Conservation (phyloP, 768 basidiomycete species). For the Termitomyces sp. region DNA sequence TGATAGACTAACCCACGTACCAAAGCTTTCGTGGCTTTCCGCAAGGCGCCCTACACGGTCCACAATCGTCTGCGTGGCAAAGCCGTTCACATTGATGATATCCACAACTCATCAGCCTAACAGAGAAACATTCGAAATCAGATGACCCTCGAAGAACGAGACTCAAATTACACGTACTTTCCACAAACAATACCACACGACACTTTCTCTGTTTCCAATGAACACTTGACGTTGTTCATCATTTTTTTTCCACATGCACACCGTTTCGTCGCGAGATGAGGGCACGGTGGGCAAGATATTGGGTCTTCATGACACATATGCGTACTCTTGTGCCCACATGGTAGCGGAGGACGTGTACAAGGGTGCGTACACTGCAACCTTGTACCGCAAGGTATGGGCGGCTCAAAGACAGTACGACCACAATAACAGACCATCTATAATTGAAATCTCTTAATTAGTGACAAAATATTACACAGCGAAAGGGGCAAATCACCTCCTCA, state of each 20-base stretch:
- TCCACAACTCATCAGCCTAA: slow-evolving; percentile 71
- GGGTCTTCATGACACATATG: slow-evolving; percentile 83
- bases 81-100: slow-evolving; percentile 81
- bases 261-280: slow-evolving; percentile 66
- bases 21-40: slow-evolving; percentile 86
- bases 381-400: slow-evolving; percentile 87
- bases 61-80: slow-evolving; percentile 85
- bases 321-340: slow-evolving; percentile 77
- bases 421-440: slow-evolving; percentile 73
- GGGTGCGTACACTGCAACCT: slow-evolving; percentile 73
- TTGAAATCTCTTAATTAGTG: not conserved
- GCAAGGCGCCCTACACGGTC: slow-evolving; percentile 69
- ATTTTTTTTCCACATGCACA: slow-evolving; percentile 90
- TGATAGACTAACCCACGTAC: slow-evolving; percentile 26
- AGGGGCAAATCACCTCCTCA: slow-evolving; percentile 63
- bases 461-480: not conserved
- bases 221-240: slow-evolving; percentile 79
- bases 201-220: slow-evolving; percentile 70
- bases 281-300: slow-evolving; percentile 78
- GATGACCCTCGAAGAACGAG: not conserved
- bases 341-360: slow-evolving; percentile 60
- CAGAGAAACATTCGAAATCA: not conserved
- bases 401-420: slow-evolving; percentile 80
- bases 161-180: slow-evolving; percentile 41
- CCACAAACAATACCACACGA: slow-evolving; percentile 83